Evolutionary conservation across 139 green algal genomes (phyloP), one percentile per base, ranked within the genome.

Genomic region (Picochlorum sp.): DNA sequence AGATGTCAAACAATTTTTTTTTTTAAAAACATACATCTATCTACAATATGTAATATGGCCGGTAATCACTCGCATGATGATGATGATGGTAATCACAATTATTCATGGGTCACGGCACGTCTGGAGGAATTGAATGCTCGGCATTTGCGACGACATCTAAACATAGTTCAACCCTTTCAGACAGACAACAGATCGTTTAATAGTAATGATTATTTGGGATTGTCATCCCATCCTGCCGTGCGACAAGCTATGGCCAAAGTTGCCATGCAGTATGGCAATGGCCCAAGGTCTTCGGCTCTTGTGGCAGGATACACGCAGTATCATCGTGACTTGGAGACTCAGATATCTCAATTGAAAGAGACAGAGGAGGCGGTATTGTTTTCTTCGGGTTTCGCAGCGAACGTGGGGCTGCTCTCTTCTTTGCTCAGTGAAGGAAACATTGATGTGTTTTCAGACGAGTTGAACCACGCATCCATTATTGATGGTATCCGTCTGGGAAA

Each of bases 381-480:
- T 60, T 79, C 88, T 6, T 84, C 86, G 31, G 90, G 92, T 18
- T 98, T 91, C 80, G 92, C 90, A 7, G 91, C 92, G 57, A 98
- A 98, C 65, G 59, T 95, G 60, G 77, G 84, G 1, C 74, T 88
- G 9, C 47, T 95, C 9, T 62, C 77, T 1, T 63, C 74, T 3
- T 74, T 96, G n/a, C 62, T 45, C 6, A 23, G 20, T 11, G 56
- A 18, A 2, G 54, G 38, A 49, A 44, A 57, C 14, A 68, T 85
- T 9, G 74, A 70, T 1, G 73, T 97, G 16, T 92, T 96, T 55
- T 88, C 72, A 9, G 92, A 98, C 56, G 85, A 90, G 67, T 85
- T 98, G 5, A 98, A 98, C 70, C 92, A 98, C 70, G 92, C 92
- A 0, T 92, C 80, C 64, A 98, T 98, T 71, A 86, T 98, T 54